Conservation (phyloP, 2,329 filamentous ascomycete species). For the Sarocladium kiliense region DNA sequence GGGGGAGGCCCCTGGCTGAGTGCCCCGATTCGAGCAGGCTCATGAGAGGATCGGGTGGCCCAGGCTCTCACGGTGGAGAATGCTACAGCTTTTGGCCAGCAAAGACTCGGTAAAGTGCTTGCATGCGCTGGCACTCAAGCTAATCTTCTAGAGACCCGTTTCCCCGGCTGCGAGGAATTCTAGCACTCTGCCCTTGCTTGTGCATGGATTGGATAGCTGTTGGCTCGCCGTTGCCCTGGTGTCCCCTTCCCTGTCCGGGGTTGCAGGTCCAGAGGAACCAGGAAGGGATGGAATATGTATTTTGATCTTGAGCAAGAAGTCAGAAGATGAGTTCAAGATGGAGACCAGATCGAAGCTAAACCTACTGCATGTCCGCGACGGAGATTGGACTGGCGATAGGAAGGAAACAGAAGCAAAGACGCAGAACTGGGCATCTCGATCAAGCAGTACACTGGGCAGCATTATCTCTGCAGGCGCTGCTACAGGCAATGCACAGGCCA, state of each 20-base stretch:
- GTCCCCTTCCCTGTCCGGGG: background rate
- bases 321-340: no score
- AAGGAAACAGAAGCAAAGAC: background rate
- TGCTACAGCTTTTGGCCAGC: background rate
- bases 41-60: background rate
- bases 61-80: background rate
- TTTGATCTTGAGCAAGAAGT: no score
- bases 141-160: background rate
- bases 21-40: background rate
- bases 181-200: conserved; percentile 3
- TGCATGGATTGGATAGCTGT: no score
- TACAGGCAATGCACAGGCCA: background rate
- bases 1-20: background rate
- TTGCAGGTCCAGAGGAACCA: background rate
- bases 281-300: background rate
- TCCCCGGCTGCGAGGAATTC: conserved; percentile 9
- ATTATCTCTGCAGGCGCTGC: background rate
- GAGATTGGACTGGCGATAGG: background rate
- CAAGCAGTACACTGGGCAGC: background rate
- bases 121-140: conserved; percentile 6
- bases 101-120: conserved; percentile 6
- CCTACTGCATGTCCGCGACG: background rate
- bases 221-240: background rate
- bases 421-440: background rate
- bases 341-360: background rate